Base-by-base conservation (phyloP, 805 yeast species). In the Tetrapisispora iriomotensis region DNA sequence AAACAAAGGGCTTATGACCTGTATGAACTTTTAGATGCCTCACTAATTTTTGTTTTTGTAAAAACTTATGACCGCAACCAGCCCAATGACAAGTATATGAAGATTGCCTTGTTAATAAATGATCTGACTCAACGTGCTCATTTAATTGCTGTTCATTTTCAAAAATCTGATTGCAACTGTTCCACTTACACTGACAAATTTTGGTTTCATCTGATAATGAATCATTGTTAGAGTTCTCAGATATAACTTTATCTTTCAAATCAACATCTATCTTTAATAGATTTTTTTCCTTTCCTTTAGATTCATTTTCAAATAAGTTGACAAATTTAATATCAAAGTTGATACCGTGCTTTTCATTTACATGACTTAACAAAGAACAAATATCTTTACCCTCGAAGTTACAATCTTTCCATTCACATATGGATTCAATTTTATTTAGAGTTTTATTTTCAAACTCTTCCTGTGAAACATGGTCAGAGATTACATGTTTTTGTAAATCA, bases 21-120 rank as follows among this genome's bases (percentile, higher is more conserved):
- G 97, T 85, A 58, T 92, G 98, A 4, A 81, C 80, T 59, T 82
- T 92, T 36, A 92, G 64, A 62, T 90, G 98, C 30, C 98, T 71
- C 13, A 82, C 62, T 8, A 87, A 64, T 60, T 90, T 92, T 51
- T 90, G 97, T 23, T 92, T 69, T 57, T 90, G 97, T 8, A 72
- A 61, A 54, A 90, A 92, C 22, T 61, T 56, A 28, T 96, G 72
- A 18, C 71, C 71, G 60, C 98, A 92, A 2, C 74, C 80, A 8
- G 68, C 58, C 98, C 98, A 92, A 29, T 61, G 51, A 55, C 98
- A 92, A 12, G 60, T 58, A 53, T 88, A 86, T 18, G 64, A 59
- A 2, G 81, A 71, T 54, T 81, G 72, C 1, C 96, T 87, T 8
- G 79, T 71, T 2, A 82, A 82, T 14, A 92, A 66, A 56, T 92